Evolutionary conservation across 345 rosid genomes (phyloP), one percentile per base, ranked within the genome.

Genomic region (Murraya koenigii): DNA sequence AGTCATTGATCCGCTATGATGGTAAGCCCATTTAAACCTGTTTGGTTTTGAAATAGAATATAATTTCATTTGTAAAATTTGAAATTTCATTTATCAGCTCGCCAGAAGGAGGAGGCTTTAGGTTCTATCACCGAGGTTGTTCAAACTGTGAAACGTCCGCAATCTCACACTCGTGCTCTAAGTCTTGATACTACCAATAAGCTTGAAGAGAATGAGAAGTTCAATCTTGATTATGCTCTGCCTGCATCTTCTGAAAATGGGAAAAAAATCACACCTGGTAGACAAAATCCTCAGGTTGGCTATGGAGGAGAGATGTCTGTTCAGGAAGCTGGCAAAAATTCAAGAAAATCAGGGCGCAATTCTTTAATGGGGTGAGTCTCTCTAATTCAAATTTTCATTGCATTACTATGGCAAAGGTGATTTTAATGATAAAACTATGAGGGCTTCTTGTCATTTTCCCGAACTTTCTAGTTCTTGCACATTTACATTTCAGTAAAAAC

Each of bases 1-100:
- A 86, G 82, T 92, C 98, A 44, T 77, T 94, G 55, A 96, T 96
- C 75, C 96, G 94, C 76, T 96, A 96, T 70, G 99, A 96, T 77
- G 97, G 98, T 93, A 77, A 81, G 80, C 55, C 52, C 22, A 38
- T 59, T 60, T 13, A 59, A 23, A 28, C 38, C 26, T 10, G 9
- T 28, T 64, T 32, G 49, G 20, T 32, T 28, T 47, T n/a, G n/a
- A 60, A 60, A 4, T 41, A 17, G 9, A 8, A 10, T 61, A 15
- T 59, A 35, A n/a, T 4, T 14, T 25, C 58, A 3, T 74, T 62
- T 75, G 10, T 47, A n/a, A 20, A 14, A 30, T 7, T 33, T 30
- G 15, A 15, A 3, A 14, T 62, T 66, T 79, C 54, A 17, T 67
- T 32, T 74, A 75, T 69, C 89, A 96, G 99, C 86, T 87, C 95